A percentile compares a stretch with the other conserved stretches of the same genome.
phyloP scores from a whole-genome alignment of 768 basidiomycete genomes.

The Porphyrellus cyaneotinctus region DNA sequence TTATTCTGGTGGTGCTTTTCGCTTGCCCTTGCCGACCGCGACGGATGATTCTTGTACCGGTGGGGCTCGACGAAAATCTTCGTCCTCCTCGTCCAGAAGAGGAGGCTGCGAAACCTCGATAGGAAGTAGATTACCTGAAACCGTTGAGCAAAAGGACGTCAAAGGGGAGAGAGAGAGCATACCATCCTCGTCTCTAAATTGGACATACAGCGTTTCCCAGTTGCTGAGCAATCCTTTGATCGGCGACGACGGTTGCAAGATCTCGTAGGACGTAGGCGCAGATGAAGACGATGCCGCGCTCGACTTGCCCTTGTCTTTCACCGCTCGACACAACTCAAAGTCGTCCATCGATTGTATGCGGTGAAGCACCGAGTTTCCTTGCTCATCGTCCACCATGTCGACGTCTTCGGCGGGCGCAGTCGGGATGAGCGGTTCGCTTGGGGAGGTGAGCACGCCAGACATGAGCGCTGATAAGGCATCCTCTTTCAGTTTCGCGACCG shows the following conservation, averaged over 20 bases:
- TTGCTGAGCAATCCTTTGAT: conserved; percentile 51
- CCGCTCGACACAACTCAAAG: conserved; percentile 61
- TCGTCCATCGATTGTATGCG: conserved; percentile 37
- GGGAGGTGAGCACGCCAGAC: conserved; percentile 37
- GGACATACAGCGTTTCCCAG: conserved; percentile 68
- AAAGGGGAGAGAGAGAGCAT: background rate
- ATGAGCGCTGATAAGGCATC: conserved; percentile 61
- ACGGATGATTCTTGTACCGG: conserved; percentile 27
- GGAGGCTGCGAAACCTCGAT: conserved; percentile 56
- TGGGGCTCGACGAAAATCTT: conserved; percentile 31
- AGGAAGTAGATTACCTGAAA: conserved; percentile 53
- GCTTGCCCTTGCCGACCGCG: conserved; percentile 51
- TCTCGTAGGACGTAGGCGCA: conserved; percentile 40
- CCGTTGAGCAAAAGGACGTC: background rate
- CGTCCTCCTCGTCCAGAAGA: conserved; percentile 60
- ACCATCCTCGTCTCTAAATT: conserved; percentile 64
- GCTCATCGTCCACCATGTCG: conserved; percentile 16
- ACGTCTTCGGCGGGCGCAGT: conserved; percentile 28
- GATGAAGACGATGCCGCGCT: conserved; percentile 29
- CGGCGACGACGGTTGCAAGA: conserved; percentile 39
- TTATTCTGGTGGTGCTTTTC: conserved; percentile 46
- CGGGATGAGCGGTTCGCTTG: conserved; percentile 31
- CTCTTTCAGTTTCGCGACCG: conserved; percentile 55
- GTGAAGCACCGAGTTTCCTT: conserved; percentile 30
- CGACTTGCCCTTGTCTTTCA: conserved; percentile 47